Evolutionary conservation across 2,329 filamentous ascomycete species (phyloP).

Genomic region (Colletotrichum eremochloae): DNA sequence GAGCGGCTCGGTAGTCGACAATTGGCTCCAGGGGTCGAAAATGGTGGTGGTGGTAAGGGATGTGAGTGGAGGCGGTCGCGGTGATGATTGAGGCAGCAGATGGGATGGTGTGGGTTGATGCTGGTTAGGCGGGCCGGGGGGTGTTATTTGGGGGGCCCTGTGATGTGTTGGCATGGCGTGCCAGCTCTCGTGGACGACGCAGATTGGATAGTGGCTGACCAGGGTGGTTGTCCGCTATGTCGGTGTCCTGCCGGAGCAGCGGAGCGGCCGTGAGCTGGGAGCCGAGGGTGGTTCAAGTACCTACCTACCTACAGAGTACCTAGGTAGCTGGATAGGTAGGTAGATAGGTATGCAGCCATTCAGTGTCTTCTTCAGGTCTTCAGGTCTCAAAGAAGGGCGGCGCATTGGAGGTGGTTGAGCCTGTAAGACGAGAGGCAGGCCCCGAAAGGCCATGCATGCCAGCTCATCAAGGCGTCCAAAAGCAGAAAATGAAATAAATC

Average conservation of each 20-base stretch:
- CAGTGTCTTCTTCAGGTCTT: background rate
- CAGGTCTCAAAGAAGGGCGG: background rate
- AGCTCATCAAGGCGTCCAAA: slow-evolving; percentile 38
- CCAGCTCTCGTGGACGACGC: slow-evolving; percentile 43
- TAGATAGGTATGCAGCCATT: background rate
- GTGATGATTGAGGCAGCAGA: slow-evolving; percentile 15
- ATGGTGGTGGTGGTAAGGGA: slow-evolving; percentile 24
- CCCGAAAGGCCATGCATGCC: slow-evolving; percentile 41
- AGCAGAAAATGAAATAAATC: slow-evolving; percentile 19
- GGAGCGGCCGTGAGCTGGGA: slow-evolving; percentile 9
- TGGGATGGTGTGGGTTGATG: slow-evolving; percentile 34
- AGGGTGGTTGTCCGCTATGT: slow-evolving; percentile 22
- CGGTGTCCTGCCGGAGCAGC: slow-evolving; percentile 14
- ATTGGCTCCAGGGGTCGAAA: slow-evolving; percentile 26
- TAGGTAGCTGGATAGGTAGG: too few relatives aligned
- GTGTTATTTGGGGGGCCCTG: slow-evolving; percentile 39
- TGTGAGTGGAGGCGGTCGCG: background rate
- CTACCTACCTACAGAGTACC: too few relatives aligned
- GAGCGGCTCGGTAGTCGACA: slow-evolving; percentile 32
- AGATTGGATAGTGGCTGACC: slow-evolving; percentile 42
- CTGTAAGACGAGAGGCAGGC: slow-evolving; percentile 32
- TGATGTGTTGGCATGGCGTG: slow-evolving; percentile 43
- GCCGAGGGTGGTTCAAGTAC: background rate
- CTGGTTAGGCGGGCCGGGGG: slow-evolving; percentile 26
- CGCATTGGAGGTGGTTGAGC: slow-evolving; percentile 20